A percentile compares a stretch with the other conserved stretches of the same genome.
Conservation (phyloP, 805 yeast genomes). For the Candida orba region DNA sequence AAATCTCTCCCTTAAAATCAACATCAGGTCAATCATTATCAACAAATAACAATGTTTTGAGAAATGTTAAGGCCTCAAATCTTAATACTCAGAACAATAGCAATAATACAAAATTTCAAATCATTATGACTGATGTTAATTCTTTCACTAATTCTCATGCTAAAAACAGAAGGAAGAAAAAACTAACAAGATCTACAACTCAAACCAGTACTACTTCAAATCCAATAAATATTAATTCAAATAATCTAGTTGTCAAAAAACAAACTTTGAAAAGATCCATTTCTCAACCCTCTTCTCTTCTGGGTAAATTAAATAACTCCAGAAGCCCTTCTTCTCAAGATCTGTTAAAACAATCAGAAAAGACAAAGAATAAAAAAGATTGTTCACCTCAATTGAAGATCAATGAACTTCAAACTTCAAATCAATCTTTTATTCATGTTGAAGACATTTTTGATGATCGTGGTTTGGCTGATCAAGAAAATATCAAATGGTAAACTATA, state of each 20-base stretch:
- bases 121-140: slow-evolving; percentile 30
- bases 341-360: neutral
- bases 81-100: slow-evolving; percentile 3
- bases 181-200: slow-evolving; percentile 18
- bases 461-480: slow-evolving; percentile 7
- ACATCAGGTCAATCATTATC: neutral
- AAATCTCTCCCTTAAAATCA: slow-evolving; percentile 7
- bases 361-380: neutral
- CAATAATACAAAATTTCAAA: slow-evolving; percentile 24
- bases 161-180: slow-evolving; percentile 12
- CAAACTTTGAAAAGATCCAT: slow-evolving; percentile 17
- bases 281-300: slow-evolving; percentile 19
- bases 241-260: slow-evolving; percentile 11
- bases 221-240: neutral
- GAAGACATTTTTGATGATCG: slow-evolving; percentile 9
- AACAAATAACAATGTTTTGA: too few relatives aligned
- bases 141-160: slow-evolving; percentile 15
- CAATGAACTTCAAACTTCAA: neutral
- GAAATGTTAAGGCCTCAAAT: neutral
- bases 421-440: slow-evolving; percentile 1
- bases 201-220: slow-evolving; percentile 2
- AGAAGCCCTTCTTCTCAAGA: neutral
- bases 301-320: slow-evolving; percentile 4
- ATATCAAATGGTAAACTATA: slow-evolving; percentile 4
- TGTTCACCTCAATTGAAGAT: neutral